phyloP scores from a whole-genome alignment of 208 protist species.

The Trypanosoma brucei region DNA sequence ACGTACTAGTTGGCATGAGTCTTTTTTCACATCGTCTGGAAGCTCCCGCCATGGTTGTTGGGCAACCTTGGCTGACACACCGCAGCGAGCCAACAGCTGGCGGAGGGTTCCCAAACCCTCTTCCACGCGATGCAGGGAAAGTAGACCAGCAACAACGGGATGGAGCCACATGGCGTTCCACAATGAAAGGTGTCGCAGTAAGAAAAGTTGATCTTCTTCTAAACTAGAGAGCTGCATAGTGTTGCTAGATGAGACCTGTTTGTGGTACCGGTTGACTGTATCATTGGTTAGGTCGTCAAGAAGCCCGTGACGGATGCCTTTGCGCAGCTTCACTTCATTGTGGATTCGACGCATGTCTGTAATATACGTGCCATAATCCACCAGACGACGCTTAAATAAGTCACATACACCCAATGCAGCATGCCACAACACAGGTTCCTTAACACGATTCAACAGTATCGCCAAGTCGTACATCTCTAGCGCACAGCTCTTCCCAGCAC shows the following conservation, averaged over 20 bases:
- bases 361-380: conserved; percentile 81
- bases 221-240: conserved; percentile 65
- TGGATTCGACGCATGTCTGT: conserved; percentile 76
- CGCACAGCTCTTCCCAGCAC: conserved; percentile 68
- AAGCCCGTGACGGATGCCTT: conserved; percentile 41
- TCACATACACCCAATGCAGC: conserved; percentile 80
- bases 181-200: conserved; percentile 71
- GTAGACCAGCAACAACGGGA: conserved; percentile 56
- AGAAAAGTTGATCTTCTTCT: conserved; percentile 76
- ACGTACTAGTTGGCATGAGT: conserved; percentile 52
- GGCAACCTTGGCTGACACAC: conserved; percentile 63
- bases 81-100: conserved; percentile 77
- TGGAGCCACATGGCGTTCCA: conserved; percentile 86
- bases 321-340: conserved; percentile 70
- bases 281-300: conserved; percentile 46
- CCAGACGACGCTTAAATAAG: conserved; percentile 59
- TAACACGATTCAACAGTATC: conserved; percentile 57
- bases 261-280: conserved; percentile 25
- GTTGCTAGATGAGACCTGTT: conserved; percentile 15
- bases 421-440: conserved; percentile 74
- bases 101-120: conserved; percentile 67
- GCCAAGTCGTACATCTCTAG: conserved; percentile 76
- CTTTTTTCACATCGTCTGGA: conserved; percentile 37
- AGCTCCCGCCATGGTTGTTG: conserved; percentile 78
- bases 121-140: conserved; percentile 78